Conservation (phyloP, 2,329 filamentous ascomycete genomes). For the Ceratocystis alfenasii region DNA sequence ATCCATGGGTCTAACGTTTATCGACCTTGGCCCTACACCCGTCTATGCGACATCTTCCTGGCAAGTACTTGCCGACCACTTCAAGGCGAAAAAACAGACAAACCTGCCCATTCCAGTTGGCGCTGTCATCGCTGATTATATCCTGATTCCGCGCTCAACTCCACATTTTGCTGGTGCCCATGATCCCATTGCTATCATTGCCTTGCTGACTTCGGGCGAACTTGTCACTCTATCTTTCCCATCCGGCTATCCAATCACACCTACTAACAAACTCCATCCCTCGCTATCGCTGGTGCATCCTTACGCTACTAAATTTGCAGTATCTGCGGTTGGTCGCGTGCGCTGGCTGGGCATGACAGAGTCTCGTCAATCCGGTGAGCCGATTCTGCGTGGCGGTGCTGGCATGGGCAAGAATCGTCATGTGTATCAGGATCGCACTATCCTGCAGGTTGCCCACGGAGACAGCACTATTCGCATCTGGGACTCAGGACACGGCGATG, state of each 20-base stretch:
- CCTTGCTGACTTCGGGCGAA: slow-evolving; percentile 73
- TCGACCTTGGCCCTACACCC: slow-evolving; percentile 80
- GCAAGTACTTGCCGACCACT: slow-evolving; percentile 68
- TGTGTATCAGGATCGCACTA: slow-evolving; percentile 68
- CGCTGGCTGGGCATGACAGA: slow-evolving; percentile 90
- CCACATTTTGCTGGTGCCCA: slow-evolving; percentile 81
- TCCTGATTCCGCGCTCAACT: slow-evolving; percentile 66
- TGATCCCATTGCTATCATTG: slow-evolving; percentile 77
- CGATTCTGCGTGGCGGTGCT: slow-evolving; percentile 66
- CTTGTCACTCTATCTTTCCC: slow-evolving; percentile 84
- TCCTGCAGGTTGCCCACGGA: slow-evolving; percentile 76
- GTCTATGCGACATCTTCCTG: slow-evolving; percentile 85
- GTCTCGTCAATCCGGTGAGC: slow-evolving; percentile 63
- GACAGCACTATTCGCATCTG: slow-evolving; percentile 87
- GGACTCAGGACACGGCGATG: slow-evolving; percentile 84
- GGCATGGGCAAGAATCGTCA: slow-evolving; percentile 58
- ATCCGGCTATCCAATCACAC: slow-evolving; percentile 77
- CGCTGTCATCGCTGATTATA: slow-evolving; percentile 66
- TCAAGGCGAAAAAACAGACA: slow-evolving; percentile 61
- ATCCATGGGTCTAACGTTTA: slow-evolving; percentile 69
- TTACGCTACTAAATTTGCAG: slow-evolving; percentile 60
- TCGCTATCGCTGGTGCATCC: slow-evolving; percentile 83
- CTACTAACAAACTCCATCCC: slow-evolving; percentile 83
- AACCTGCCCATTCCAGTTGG: slow-evolving; percentile 65
- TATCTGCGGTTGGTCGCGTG: slow-evolving; percentile 64